Evolutionary conservation across 306 rosid species (phyloP).

Genomic region (Dicorynia guianensis): DNA sequence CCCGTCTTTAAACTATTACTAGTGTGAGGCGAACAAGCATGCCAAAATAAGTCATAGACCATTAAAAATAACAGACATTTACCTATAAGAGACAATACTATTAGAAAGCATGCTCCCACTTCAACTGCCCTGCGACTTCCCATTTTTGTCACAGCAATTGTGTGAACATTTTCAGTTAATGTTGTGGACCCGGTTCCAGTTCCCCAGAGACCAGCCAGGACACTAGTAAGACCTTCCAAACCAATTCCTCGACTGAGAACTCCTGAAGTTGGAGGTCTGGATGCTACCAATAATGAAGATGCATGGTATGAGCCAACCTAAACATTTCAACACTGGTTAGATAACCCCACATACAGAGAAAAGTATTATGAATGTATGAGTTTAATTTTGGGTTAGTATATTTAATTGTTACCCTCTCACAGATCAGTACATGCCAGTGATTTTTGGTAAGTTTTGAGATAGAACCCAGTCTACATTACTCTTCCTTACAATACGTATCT

Average conservation of each 20-base stretch:
- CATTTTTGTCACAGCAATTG: slow-evolving; percentile 98
- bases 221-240: slow-evolving; percentile 89
- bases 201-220: slow-evolving; percentile 99
- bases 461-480: slow-evolving; percentile 3
- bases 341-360: slow-evolving; percentile 32
- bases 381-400: slow-evolving; percentile 13
- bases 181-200: slow-evolving; percentile 95
- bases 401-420: slow-evolving; percentile 31
- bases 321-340: slow-evolving; percentile 39
- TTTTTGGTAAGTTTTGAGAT: slow-evolving; percentile 35
- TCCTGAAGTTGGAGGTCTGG: slow-evolving; percentile 96
- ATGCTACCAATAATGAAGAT: slow-evolving; percentile 92
- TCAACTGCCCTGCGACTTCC: slow-evolving; percentile 99
- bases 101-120: slow-evolving; percentile 84
- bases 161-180: slow-evolving; percentile 94
- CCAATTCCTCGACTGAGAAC: slow-evolving; percentile 97
- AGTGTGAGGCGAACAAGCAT: too few species aligned
- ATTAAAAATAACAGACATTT: slow-evolving; percentile 41
- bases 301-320: slow-evolving; percentile 99
- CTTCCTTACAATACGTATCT: neutral
- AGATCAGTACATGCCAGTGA: slow-evolving; percentile 14
- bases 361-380: neutral
- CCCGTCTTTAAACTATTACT: too few species aligned
- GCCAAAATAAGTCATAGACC: neutral
- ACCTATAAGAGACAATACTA: slow-evolving; percentile 90